Evolutionary conservation across 2,329 filamentous ascomycete species (phyloP).

Genomic region (Colletotrichum gigasporum): DNA sequence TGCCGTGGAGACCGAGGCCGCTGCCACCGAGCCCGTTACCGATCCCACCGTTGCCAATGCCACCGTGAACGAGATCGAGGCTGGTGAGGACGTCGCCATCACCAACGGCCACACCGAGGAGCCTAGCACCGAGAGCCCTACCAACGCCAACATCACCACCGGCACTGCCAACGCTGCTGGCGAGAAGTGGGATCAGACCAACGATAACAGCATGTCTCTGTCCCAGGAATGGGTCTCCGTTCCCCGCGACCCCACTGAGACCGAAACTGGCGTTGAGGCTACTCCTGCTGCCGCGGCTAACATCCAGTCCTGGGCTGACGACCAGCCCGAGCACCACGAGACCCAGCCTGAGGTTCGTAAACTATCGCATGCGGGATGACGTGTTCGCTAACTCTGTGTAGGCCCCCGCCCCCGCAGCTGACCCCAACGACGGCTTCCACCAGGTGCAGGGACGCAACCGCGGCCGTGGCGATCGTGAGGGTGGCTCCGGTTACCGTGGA

Average conservation of each 20-base stretch:
- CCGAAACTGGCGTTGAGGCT: conserved; percentile 71
- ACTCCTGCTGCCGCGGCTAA: conserved; percentile 65
- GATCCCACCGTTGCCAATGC: conserved; percentile 76
- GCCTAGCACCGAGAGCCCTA: conserved; percentile 48
- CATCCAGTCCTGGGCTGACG: conserved; percentile 83
- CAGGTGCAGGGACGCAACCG: conserved; percentile 72
- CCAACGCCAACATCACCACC: conserved; percentile 62
- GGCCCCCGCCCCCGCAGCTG: conserved; percentile 47
- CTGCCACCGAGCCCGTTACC: conserved; percentile 49
- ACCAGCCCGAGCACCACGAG: conserved; percentile 77
- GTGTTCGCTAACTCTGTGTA: not conserved
- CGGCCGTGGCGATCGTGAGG: conserved; percentile 63
- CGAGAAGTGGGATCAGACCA: conserved; percentile 70
- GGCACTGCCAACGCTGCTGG: conserved; percentile 68
- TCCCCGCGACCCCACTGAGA: conserved; percentile 74
- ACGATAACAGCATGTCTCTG: conserved; percentile 50
- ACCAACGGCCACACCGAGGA: conserved; percentile 56
- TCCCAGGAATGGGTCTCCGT: conserved; percentile 77
- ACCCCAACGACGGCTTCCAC: conserved; percentile 74
- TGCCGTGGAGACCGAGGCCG: conserved; percentile 31
- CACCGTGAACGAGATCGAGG: conserved; percentile 73
- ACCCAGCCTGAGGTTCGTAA: conserved; percentile 52
- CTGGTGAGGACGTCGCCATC: conserved; percentile 50
- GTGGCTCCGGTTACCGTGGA: conserved; percentile 49
- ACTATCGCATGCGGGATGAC: not conserved